These are phyloP conservation scores for Kodamaea jinghongensis DNA, from an alignment of 805 yeast genomes.

Conservation along the genomic window DNA sequence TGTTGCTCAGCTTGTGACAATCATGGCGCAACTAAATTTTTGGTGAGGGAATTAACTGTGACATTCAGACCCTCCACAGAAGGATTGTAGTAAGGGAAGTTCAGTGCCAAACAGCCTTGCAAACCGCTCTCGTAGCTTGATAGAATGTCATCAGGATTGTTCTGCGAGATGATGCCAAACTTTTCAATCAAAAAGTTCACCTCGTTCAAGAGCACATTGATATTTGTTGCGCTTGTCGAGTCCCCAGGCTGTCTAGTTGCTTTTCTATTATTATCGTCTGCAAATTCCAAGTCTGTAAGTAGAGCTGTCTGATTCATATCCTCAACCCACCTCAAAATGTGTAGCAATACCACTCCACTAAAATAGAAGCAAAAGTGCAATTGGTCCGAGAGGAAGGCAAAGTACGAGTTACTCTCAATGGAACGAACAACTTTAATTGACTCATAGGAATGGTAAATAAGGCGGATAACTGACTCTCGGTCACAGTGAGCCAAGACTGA, in stretches of 20 bases:
- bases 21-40: too few relatives aligned
- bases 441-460: constrained; percentile 41
- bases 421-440: constrained; percentile 41
- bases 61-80: too few relatives aligned
- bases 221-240: neutral
- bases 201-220: constrained; percentile 6
- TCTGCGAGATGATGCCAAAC: constrained; percentile 27
- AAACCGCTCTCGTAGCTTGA: constrained; percentile 27
- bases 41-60: too few relatives aligned
- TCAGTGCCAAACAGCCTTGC: neutral
- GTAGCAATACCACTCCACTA: constrained; percentile 37
- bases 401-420: constrained; percentile 52
- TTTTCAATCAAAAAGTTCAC: constrained; percentile 25
- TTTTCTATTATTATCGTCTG: neutral
- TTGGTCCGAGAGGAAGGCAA: constrained; percentile 71
- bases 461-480: constrained; percentile 27
- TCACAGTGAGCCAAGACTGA: constrained; percentile 24
- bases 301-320: constrained; percentile 10
- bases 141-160: constrained; percentile 28
- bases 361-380: constrained; percentile 53
- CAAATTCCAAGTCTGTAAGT: neutral
- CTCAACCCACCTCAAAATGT: constrained; percentile 16
- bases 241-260: neutral
- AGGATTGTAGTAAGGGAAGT: constrained; percentile 4
- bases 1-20: too few relatives aligned